Base-by-base conservation (phyloP, 2,329 filamentous ascomycete species). In the Colletotrichum chrysophilum region DNA sequence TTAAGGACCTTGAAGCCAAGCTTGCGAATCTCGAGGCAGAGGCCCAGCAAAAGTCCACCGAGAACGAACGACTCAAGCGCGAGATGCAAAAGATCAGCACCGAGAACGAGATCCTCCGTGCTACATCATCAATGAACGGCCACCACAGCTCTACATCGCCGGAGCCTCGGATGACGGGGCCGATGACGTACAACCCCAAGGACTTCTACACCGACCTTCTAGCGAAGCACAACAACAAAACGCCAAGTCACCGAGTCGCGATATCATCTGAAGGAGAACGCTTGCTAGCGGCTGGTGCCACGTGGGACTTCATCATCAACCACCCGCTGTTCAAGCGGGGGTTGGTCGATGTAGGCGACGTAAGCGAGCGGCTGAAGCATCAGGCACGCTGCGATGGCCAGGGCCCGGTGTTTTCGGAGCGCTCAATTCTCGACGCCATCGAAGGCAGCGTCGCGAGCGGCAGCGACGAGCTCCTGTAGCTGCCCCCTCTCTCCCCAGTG, bases 31-130 rank as follows among this genome's bases (percentile, higher is more conserved):
- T 98, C 36, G 94, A 98, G 82, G 92, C 93, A 75, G 92, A 93
- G 66, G 94, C 95, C 67, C 91, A 93, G 71, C 90, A 91, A 38
- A 90, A 97, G 1, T 91, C 93, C 55, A 91, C 93, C 60, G 96
- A 98, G 83, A 98, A 98, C 82, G 95, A 98, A 84, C 93, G 94
- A 38, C 88, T 98, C 32, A 96, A 95, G 85, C 92, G 94, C 24
- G 94, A 97, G 80, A 88, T 98, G 32, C 94, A 97, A 78, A 94
- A 94, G 81, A 92, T 95, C 69, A 93, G 92, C 76, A 98, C 95
- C 10, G 96, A 98, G 83, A 98, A 98, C 83, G 95, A 98, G 85
- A 96, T 98, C 70, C 88, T 98, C 43, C 94, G 95, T 62, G 95
- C 95, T 7, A 98, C 95, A 2, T 93, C 93, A 8, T 87, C 82